A percentile compares a stretch with the other conserved stretches of the same genome.
phyloP scores from a whole-genome alignment of 495 filamentous ascomycete genomes.

The Penicillium cosmopolitanum region DNA sequence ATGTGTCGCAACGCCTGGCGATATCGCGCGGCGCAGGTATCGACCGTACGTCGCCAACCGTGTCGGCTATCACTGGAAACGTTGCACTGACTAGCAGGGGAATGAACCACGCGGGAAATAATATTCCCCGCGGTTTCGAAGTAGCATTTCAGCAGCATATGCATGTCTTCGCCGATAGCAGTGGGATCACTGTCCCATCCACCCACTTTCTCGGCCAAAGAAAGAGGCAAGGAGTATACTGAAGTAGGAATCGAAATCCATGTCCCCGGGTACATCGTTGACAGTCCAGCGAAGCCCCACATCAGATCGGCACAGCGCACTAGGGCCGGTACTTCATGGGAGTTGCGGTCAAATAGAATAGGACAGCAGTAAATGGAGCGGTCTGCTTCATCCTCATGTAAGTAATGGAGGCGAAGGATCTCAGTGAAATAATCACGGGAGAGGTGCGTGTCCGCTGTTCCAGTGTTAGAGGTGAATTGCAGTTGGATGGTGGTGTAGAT shows the following conservation, averaged over 20 bases:
- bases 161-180: slow-evolving; percentile 72
- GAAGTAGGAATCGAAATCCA: slow-evolving; percentile 67
- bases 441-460: slow-evolving; percentile 68
- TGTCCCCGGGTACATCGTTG: slow-evolving; percentile 62
- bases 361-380: slow-evolving; percentile 67
- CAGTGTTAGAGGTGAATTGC: slow-evolving; percentile 11
- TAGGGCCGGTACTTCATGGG: slow-evolving; percentile 64
- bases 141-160: slow-evolving; percentile 78
- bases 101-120: slow-evolving; percentile 51
- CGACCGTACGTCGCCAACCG: slow-evolving; percentile 47
- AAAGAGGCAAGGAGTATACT: slow-evolving; percentile 68
- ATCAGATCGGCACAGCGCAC: slow-evolving; percentile 70
- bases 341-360: slow-evolving; percentile 75
- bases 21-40: slow-evolving; percentile 62
- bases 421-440: slow-evolving; percentile 64
- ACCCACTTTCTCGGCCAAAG: slow-evolving; percentile 63
- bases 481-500: background rate
- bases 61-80: slow-evolving; percentile 57
- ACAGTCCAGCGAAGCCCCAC: slow-evolving; percentile 68
- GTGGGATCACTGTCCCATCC: slow-evolving; percentile 69
- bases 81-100: slow-evolving; percentile 70
- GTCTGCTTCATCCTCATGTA: slow-evolving; percentile 54
- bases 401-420: slow-evolving; percentile 61
- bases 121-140: slow-evolving; percentile 68
- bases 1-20: slow-evolving; percentile 70